Evolutionary conservation across 148 eudicot genomes (phyloP).

Genomic region (Heliosperma pusillum): DNA sequence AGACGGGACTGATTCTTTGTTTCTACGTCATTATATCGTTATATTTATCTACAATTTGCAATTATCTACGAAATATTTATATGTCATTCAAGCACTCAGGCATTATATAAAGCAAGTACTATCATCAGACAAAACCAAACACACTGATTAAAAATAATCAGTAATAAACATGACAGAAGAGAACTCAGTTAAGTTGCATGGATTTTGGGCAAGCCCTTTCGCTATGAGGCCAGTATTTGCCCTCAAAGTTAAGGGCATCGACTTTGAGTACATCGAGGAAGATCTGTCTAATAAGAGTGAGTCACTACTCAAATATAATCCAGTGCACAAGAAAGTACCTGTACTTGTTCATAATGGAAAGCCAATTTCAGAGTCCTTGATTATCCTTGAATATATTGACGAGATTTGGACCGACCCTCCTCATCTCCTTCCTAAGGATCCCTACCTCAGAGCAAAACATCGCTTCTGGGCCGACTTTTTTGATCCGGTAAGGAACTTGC

Average conservation of each 20-base stretch:
- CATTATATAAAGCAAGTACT: not conserved
- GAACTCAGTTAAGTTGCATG: conserved; percentile 27
- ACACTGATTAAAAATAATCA: too few relatives aligned
- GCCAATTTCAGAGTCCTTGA: conserved; percentile 37
- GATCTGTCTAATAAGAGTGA: conserved; percentile 31
- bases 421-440: conserved; percentile 45
- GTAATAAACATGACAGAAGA: conserved; percentile 7
- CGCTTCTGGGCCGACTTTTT: conserved; percentile 50
- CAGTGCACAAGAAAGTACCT: conserved; percentile 29
- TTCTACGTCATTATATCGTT: too few relatives aligned
- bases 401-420: conserved; percentile 37
- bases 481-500: conserved; percentile 21
- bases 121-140: too few relatives aligned
- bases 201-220: conserved; percentile 32
- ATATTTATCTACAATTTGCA: too few relatives aligned
- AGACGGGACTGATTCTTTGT: too few relatives aligned
- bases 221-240: conserved; percentile 19
- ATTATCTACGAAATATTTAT: not conserved
- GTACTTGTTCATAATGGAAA: conserved; percentile 27
- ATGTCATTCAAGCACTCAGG: not conserved
- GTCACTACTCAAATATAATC: conserved; percentile 28
- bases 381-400: conserved; percentile 58
- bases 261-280: conserved; percentile 33
- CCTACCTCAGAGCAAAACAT: conserved; percentile 40
- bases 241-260: too few relatives aligned